Evolutionary conservation across 352 stramenopile genomes (phyloP), one percentile per base, ranked within the genome.

Genomic region (Blastocystis sp.): DNA sequence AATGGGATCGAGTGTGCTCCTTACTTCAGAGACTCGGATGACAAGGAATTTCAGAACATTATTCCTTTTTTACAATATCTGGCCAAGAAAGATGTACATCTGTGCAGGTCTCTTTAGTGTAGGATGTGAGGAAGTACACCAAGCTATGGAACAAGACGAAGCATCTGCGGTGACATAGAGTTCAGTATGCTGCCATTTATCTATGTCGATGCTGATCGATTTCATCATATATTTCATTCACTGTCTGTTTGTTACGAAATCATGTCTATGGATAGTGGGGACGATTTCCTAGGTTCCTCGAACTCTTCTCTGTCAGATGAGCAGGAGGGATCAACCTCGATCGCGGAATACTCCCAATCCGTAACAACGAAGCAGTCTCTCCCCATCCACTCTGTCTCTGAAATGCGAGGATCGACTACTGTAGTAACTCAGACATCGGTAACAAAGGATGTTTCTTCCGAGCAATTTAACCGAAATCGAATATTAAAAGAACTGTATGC

Each of bases 11-110:
- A 95, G 78, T 93, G 92, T 63, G 73, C 63, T 13, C 92, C 91
- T 75, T 98, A 96, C 79, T 96, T 97, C 50, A 94, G 97, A 59
- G 93, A 97, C 90, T 90, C 92, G 85, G 91, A 92, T 43, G 95
- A 98, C 90, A 79, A 91, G 62, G 95, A 98, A 76, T 91, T 98
- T 34, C 76, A 63, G 41, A 63, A 91, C 73, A 20, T 89, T 8
- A 30, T 73, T 3, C 81, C 47, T 24, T 91, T 91, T 54, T 68
- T 91, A 41, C 55, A 90, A 37, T 62, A 88, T 37, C 55, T 91
- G 7, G 26, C 68, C 18, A 79, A 55, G 37, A 79, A 79, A 79
- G 53, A 37, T 9, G 68, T 79, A n/a, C n/a, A 45, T 4, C 3
- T 59, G 20, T 6, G 34, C 3, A 45, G 1, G 20, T 64, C 4